Conservation (phyloP, 345 rosid genomes). For the Reutealis trisperma region DNA sequence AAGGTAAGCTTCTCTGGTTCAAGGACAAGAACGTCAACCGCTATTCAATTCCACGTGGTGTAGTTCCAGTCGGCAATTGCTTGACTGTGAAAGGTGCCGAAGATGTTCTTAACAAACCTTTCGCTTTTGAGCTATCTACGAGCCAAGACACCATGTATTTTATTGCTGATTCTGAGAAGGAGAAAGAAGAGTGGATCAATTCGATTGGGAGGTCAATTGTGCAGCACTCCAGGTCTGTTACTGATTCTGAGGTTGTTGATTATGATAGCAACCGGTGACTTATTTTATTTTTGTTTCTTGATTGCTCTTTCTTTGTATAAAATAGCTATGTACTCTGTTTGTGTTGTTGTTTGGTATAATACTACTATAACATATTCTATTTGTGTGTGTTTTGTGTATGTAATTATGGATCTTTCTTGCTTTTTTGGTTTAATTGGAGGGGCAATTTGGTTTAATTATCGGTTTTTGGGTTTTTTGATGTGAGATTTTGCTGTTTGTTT, state of each 20-base stretch:
- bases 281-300: not conserved
- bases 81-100: slow-evolving; percentile 39
- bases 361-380: not conserved
- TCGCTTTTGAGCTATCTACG: slow-evolving; percentile 37
- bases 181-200: slow-evolving; percentile 42
- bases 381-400: not conserved
- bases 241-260: slow-evolving; percentile 38
- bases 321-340: not conserved
- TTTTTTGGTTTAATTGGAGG: not conserved
- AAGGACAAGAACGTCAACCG: slow-evolving; percentile 30
- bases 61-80: slow-evolving; percentile 30
- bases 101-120: slow-evolving; percentile 34
- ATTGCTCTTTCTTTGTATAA: not conserved
- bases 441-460: not conserved
- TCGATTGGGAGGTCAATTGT: slow-evolving; percentile 37
- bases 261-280: slow-evolving; percentile 28
- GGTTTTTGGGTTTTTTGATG: not conserved
- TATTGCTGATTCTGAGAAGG: slow-evolving; percentile 35
- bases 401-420: slow-evolving; percentile 1
- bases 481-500: not conserved
- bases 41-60: slow-evolving; percentile 29
- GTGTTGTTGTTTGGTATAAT: not conserved
- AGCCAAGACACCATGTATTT: slow-evolving; percentile 36
- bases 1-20: slow-evolving; percentile 39
- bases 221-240: slow-evolving; percentile 34